Evolutionary conservation across 1,139 yeast genomes (phyloP).

Genomic region (Petasospora fabianii): DNA sequence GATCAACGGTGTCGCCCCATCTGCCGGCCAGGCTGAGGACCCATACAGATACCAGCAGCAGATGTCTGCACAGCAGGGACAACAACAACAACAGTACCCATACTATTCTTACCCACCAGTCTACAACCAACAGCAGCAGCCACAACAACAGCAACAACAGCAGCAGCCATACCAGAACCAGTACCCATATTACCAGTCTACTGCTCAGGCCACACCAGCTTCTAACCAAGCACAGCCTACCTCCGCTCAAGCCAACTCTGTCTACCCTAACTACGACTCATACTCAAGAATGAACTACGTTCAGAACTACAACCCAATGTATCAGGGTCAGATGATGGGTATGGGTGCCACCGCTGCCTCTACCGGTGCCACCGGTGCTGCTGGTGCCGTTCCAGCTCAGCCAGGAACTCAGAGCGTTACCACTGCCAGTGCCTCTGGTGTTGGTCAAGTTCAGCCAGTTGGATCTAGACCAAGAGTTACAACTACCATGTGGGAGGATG

Average conservation of each 20-base stretch:
- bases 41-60: conserved; percentile 17
- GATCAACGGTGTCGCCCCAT: conserved; percentile 3
- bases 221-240: conserved; percentile 6
- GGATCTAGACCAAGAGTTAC: conserved; percentile 79
- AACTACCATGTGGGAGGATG: conserved; percentile 97
- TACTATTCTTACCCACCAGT: conserved; percentile 16
- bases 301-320: conserved; percentile 26
- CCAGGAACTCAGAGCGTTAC: conserved; percentile 16
- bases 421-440: conserved; percentile 40
- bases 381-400: conserved; percentile 15
- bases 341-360: conserved; percentile 11
- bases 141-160: conserved; percentile 8
- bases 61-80: conserved; percentile 13
- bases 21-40: conserved; percentile 12
- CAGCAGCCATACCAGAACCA: conserved; percentile 9
- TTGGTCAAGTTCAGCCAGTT: conserved; percentile 57
- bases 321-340: conserved; percentile 19
- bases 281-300: conserved; percentile 27
- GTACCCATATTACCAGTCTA: conserved; percentile 24
- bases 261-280: conserved; percentile 21
- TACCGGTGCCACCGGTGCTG: conserved; percentile 13
- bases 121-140: conserved; percentile 11
- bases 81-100: conserved; percentile 17
- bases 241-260: conserved; percentile 1
- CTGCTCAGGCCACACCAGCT: conserved; percentile 11